These are phyloP conservation scores for Populus tremula DNA, from an alignment of 345 rosid species.

Conservation along the genomic window DNA sequence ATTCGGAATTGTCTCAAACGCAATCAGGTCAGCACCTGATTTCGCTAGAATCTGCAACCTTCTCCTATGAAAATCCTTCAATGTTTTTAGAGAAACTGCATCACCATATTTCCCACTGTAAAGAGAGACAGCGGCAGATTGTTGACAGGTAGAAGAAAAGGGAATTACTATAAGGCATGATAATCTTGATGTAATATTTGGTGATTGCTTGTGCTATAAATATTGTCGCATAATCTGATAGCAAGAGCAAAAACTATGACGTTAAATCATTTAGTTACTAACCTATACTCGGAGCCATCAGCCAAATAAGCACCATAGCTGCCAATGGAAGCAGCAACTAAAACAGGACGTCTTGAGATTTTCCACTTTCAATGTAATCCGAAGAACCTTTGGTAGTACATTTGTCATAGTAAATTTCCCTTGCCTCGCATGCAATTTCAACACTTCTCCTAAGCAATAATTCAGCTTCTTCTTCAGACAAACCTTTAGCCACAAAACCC, in stretches of 20 bases:
- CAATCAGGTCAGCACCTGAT: conserved; percentile 72
- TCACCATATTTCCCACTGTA: conserved; percentile 72
- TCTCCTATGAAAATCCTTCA: conserved; percentile 86
- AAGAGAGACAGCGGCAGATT: not conserved
- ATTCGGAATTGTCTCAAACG: conserved; percentile 88
- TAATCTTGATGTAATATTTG: not conserved
- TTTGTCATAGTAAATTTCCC: conserved; percentile 55
- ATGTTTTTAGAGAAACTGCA: conserved; percentile 45
- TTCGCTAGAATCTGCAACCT: conserved; percentile 67
- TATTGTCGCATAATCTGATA: not conserved
- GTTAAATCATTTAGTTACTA: not conserved
- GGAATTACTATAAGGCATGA: not conserved
- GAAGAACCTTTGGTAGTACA: conserved; percentile 49
- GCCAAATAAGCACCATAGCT: conserved; percentile 95
- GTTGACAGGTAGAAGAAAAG: not conserved
- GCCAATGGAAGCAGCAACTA: conserved; percentile 89
- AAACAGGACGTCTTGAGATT: conserved; percentile 44
- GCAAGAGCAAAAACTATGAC: not conserved
- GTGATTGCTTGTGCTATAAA: not conserved
- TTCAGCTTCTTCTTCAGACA: conserved; percentile 65
- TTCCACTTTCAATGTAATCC: conserved; percentile 41
- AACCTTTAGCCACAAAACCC: conserved; percentile 81
- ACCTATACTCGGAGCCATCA: conserved; percentile 94
- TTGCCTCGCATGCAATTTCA: conserved; percentile 82
- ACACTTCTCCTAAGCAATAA: conserved; percentile 62